These are phyloP conservation scores for Stramenopiles sp. DNA, from an alignment of 352 stramenopile species.

Conservation along the genomic window DNA sequence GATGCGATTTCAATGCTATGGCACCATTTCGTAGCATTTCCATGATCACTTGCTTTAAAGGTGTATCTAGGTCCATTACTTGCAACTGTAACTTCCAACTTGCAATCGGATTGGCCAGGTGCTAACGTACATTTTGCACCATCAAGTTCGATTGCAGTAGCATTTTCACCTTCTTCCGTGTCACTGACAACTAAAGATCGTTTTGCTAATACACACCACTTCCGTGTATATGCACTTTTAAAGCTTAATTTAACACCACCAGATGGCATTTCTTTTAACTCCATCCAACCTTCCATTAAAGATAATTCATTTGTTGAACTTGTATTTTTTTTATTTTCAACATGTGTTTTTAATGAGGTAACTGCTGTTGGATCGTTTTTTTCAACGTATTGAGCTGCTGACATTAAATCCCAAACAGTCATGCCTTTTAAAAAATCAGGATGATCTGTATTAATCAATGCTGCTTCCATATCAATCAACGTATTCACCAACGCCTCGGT, in stretches of 20 bases:
- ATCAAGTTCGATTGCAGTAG: not conserved
- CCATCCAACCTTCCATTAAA: not conserved
- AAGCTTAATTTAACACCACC: too few species aligned
- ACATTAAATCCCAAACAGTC: not conserved
- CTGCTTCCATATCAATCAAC: slow-evolving; percentile 92
- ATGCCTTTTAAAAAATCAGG: slow-evolving; percentile 77
- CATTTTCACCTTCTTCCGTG: not conserved
- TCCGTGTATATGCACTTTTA: not conserved
- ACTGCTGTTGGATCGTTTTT: not conserved
- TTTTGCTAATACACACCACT: not conserved
- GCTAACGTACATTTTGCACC: not conserved
- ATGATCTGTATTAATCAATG: slow-evolving; percentile 99
- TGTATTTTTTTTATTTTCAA: not conserved
- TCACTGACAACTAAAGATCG: not conserved
- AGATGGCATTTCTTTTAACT: not conserved
- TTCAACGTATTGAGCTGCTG: not conserved
- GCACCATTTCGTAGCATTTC: not conserved
- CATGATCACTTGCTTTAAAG: not conserved
- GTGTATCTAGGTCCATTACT: not conserved
- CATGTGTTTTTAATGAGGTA: not conserved
- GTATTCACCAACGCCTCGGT: slow-evolving; percentile 90
- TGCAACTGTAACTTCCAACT: not conserved
- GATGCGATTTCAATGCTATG: not conserved
- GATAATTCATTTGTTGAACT: not conserved
- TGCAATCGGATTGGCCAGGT: too few species aligned